A percentile compares a stretch with the other conserved stretches of the same genome.
Conservation (phyloP, 768 basidiomycete species). For the Crepidotus variabilis region DNA sequence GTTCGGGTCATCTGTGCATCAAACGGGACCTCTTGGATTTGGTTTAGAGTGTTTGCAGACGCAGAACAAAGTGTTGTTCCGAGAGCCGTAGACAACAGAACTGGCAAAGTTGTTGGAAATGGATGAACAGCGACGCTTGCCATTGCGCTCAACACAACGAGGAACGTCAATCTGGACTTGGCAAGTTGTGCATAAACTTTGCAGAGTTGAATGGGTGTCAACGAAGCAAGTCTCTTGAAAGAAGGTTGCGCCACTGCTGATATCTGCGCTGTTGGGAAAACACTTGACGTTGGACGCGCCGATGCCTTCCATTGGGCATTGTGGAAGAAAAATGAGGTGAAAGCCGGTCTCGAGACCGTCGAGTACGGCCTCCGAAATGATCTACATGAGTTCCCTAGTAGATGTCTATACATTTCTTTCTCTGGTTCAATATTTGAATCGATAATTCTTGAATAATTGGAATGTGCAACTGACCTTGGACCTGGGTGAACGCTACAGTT, state of each 20-base stretch:
- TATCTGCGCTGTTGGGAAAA: constrained; percentile 9
- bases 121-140: constrained; percentile 93
- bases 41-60: constrained; percentile 92
- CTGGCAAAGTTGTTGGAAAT: constrained; percentile 75
- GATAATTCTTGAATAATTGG: too few relatives aligned
- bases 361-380: constrained; percentile 4
- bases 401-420: constrained; percentile 5
- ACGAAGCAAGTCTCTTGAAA: constrained; percentile 34
- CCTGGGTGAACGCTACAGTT: neutral
- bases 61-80: constrained; percentile 91
- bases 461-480: too few relatives aligned
- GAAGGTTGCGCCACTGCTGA: constrained; percentile 15
- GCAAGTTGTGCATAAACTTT: constrained; percentile 77
- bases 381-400: neutral
- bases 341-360: constrained; percentile 15
- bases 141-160: constrained; percentile 88
- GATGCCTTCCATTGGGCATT: constrained; percentile 48
- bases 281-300: constrained; percentile 7
- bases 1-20: constrained; percentile 97
- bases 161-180: constrained; percentile 77
- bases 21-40: constrained; percentile 90
- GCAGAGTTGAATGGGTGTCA: constrained; percentile 50
- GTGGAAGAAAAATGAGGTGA: constrained; percentile 63
- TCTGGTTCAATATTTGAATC: neutral
- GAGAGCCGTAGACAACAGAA: constrained; percentile 80